Conservation (phyloP, 805 yeast species). For the Candida loeiensis region DNA sequence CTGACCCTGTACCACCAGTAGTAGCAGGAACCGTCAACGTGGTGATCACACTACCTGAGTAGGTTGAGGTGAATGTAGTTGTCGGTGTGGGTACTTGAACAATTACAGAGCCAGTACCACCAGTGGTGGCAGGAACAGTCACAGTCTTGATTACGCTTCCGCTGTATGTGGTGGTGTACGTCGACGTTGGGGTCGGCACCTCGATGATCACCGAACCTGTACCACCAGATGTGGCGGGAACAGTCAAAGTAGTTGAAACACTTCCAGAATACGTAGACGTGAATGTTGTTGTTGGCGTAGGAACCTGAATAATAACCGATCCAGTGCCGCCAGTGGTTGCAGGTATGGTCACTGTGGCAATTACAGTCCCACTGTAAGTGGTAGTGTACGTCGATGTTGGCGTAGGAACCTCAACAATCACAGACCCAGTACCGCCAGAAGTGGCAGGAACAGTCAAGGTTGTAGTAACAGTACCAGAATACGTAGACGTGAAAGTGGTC, state of each 20-base stretch:
- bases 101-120: slow-evolving; percentile 12
- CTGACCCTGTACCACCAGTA: too few species aligned
- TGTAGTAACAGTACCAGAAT: background rate
- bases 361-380: slow-evolving; percentile 2
- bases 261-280: background rate
- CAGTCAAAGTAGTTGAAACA: slow-evolving; percentile 3
- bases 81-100: too few species aligned
- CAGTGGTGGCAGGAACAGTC: slow-evolving; percentile 9
- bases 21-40: too few species aligned
- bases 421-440: slow-evolving; percentile 10
- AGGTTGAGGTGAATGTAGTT: too few species aligned
- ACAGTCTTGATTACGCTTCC: slow-evolving; percentile 14
- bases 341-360: slow-evolving; percentile 1
- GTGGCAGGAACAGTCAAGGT: background rate
- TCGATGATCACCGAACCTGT: slow-evolving; percentile 13
- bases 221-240: slow-evolving; percentile 9
- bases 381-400: slow-evolving; percentile 3
- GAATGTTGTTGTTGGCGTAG: slow-evolving; percentile 12
- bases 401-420: slow-evolving; percentile 7
- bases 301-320: slow-evolving; percentile 15
- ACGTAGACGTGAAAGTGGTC: background rate
- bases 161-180: slow-evolving; percentile 8
- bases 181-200: slow-evolving; percentile 12
- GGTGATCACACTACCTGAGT: too few species aligned
- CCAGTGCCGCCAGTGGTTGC: slow-evolving; percentile 6